Evolutionary conservation across 129 eudicot species (phyloP).

Genomic region (Pulicaria dysenterica): DNA sequence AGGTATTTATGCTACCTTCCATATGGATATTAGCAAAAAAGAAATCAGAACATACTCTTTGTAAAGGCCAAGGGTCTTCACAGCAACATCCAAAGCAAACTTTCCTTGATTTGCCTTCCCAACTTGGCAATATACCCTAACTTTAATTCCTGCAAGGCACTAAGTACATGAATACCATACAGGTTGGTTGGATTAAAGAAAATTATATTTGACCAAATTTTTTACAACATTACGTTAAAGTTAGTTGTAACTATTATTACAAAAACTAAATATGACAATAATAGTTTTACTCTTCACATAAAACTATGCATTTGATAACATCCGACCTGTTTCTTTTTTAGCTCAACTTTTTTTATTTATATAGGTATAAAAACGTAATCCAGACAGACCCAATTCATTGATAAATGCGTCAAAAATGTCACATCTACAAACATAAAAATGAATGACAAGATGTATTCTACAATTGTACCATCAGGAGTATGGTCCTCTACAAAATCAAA

Average conservation of each 20-base stretch:
- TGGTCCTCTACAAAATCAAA: constrained; percentile 93
- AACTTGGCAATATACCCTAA: constrained; percentile 88
- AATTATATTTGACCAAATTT: no score
- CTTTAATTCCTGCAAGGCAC: constrained; percentile 65
- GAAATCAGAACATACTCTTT: constrained; percentile 59
- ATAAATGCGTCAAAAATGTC: not conserved
- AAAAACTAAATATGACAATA: not conserved
- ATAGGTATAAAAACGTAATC: no score
- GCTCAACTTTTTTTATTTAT: not conserved
- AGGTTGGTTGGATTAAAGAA: no score
- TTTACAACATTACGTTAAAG: no score
- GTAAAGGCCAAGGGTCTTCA: constrained; percentile 85
- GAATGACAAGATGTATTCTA: constrained; percentile 2
- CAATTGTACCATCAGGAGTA: constrained; percentile 79
- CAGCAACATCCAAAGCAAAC: constrained; percentile 96
- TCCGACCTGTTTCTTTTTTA: not conserved
- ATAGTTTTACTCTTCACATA: not conserved
- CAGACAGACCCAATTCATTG: not conserved
- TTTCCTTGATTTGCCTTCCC: constrained; percentile 92
- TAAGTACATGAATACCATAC: not conserved
- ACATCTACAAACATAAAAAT: not conserved
- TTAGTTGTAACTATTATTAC: not conserved
- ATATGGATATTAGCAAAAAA: not conserved
- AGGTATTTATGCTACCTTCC: no score
- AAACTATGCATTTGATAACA: not conserved